Evolutionary conservation across 345 rosid genomes (phyloP).

Genomic region (Citrus reticulata): DNA sequence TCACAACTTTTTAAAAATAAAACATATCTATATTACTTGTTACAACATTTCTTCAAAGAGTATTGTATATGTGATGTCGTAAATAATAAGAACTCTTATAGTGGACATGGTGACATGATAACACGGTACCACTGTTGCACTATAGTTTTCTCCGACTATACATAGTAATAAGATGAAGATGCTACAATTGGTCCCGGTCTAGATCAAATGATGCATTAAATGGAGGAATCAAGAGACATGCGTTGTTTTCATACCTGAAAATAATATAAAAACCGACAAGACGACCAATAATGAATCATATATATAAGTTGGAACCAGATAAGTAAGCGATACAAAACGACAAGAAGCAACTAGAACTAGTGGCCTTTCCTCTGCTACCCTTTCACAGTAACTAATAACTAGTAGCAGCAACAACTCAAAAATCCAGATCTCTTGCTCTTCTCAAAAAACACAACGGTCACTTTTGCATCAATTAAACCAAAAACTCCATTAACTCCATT

Average conservation of each 20-base stretch:
- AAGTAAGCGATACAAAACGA: conserved; percentile 1
- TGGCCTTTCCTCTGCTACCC: background rate
- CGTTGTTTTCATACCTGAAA: background rate
- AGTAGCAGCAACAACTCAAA: too few relatives aligned
- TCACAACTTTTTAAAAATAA: too few relatives aligned
- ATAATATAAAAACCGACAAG: background rate
- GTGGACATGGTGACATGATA: too few relatives aligned
- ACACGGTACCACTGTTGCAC: too few relatives aligned
- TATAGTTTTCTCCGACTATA: too few relatives aligned
- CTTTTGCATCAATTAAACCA: conserved; percentile 1
- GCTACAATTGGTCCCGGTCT: too few relatives aligned
- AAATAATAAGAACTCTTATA: too few relatives aligned
- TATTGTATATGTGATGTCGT: too few relatives aligned
- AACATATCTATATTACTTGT: too few relatives aligned
- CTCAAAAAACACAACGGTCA: conserved; percentile 13
- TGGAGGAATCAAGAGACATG: background rate
- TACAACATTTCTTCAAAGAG: too few relatives aligned
- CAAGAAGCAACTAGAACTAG: background rate
- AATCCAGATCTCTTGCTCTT: conserved; percentile 7
- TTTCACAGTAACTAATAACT: background rate
- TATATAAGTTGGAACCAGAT: background rate
- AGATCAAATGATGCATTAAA: too few relatives aligned
- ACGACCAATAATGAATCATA: background rate
- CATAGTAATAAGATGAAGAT: too few relatives aligned
- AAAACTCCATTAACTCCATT: background rate